These are phyloP conservation scores for Nothomitra cinnamomea DNA, from an alignment of 2,329 filamentous ascomycete species.

Conservation along the genomic window DNA sequence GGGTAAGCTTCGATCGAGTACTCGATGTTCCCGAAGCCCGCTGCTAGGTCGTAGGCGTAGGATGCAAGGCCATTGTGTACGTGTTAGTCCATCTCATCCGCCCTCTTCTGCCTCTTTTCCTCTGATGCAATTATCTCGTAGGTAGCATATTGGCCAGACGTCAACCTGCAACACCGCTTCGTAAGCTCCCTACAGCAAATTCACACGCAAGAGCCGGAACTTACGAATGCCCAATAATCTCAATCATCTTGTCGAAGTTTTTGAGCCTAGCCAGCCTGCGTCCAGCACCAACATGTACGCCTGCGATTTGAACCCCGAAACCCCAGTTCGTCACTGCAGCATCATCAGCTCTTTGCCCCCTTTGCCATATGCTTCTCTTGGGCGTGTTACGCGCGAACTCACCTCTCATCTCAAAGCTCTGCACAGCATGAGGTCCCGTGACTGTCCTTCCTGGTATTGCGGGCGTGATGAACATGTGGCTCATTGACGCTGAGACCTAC, in stretches of 20 bases:
- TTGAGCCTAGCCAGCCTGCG: conserved; percentile 28
- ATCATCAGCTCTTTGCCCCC: too few species aligned
- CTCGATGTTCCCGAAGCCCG: conserved; percentile 40
- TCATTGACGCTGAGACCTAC: conserved; percentile 33
- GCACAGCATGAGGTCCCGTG: conserved; percentile 26
- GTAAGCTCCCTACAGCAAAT: conserved; percentile 23
- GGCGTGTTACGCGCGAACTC: too few species aligned
- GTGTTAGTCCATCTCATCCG: background rate
- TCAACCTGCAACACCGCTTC: conserved; percentile 31
- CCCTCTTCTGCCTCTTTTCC: too few species aligned
- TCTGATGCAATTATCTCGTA: conserved; percentile 27
- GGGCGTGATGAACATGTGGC: conserved; percentile 36
- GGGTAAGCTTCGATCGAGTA: conserved; percentile 39
- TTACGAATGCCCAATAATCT: conserved; percentile 28
- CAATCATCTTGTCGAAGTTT: conserved; percentile 21
- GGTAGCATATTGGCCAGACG: conserved; percentile 38
- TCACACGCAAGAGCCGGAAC: conserved; percentile 15
- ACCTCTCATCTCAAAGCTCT: conserved; percentile 36
- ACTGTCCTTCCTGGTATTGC: conserved; percentile 28
- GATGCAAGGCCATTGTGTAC: conserved; percentile 27
- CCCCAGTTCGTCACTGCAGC: background rate
- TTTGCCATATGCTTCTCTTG: too few species aligned
- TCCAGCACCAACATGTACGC: conserved; percentile 31
- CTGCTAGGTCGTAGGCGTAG: conserved; percentile 37
- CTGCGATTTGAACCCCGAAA: conserved; percentile 32